Base-by-base conservation (phyloP, 2,329 filamentous ascomycete species). In the Eutypella sp. region DNA sequence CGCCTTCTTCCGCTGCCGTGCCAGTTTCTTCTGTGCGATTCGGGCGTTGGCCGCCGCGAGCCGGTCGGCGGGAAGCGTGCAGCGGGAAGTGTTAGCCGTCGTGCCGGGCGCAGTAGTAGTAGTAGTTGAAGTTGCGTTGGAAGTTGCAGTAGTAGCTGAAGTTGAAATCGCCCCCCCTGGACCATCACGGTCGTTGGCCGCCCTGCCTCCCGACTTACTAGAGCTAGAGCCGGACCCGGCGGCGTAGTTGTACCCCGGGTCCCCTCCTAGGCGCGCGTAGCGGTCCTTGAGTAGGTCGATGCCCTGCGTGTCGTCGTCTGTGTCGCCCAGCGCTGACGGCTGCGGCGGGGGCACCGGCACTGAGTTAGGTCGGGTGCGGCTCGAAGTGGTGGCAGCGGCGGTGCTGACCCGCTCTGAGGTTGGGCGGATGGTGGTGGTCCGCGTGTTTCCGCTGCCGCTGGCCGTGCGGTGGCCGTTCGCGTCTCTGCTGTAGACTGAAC, bases 21-120 rank as follows among this genome's bases (percentile, higher is more conserved):
- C 72, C n/a, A 71, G 69, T 57, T 71, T 73, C 56, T 75, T 71
- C 59, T 72, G 69, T 59, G 79, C 73, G 13, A 82, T 70, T 7
- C 77, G 66, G 36, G 76, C 78, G 42, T 78, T 67, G 10, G 76
- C 78, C 1, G 77, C 78, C 6, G 75, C 73, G 39, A 70, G 68
- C 27, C 79, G 68, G 42, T 77, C 74, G 3, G 74, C 71, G 8
- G 78, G 68, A 11, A 81, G 56, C 2, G 62, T 64, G 19, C 69
- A 68, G 47, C 69, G 71, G 4, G 71, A 67, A 5, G 66, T 61
- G 42, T 71, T 72, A 19, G 59, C 65, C 23, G 64, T 50, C 9
- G 13, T 42, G 4, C 37, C 51, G 42, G 65, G 59, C 23, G 67
- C 57, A 24, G 55, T 50, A 36, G 61, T 62, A 29, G n/a, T n/a